Evolutionary conservation across 805 yeast genomes (phyloP).

Genomic region (Kodamaea kakaduensis): DNA sequence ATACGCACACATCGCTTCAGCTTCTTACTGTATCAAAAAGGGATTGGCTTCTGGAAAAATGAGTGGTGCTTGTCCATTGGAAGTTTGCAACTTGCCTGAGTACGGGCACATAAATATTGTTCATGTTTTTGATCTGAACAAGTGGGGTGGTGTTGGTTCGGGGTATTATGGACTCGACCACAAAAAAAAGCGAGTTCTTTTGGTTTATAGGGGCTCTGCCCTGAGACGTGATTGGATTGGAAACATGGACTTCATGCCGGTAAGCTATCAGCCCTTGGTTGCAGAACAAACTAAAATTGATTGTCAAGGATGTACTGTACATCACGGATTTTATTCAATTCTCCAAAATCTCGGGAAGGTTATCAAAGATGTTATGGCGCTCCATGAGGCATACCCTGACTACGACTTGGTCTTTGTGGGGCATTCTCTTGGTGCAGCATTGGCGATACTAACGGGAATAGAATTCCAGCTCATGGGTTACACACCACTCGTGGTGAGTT

Average conservation of each 20-base stretch:
- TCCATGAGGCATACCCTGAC: constrained; percentile 38
- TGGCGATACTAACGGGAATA: constrained; percentile 58
- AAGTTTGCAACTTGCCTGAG: constrained; percentile 20
- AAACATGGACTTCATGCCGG: constrained; percentile 49
- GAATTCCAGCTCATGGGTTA: constrained; percentile 55
- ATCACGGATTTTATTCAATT: constrained; percentile 58
- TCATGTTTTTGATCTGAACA: constrained; percentile 38
- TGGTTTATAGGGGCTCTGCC: constrained; percentile 63
- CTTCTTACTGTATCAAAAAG: constrained; percentile 34
- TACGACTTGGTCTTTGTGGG: constrained; percentile 58
- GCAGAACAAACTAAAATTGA: neutral
- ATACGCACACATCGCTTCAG: constrained; percentile 32
- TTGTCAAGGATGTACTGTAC: constrained; percentile 49
- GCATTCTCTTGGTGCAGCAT: constrained; percentile 76
- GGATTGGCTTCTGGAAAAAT: constrained; percentile 19
- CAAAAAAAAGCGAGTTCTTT: constrained; percentile 36
- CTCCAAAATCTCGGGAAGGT: constrained; percentile 39
- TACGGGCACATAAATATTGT: constrained; percentile 32
- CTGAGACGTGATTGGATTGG: constrained; percentile 58
- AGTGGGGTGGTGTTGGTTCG: constrained; percentile 46
- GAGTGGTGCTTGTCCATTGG: constrained; percentile 5
- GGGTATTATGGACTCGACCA: constrained; percentile 54
- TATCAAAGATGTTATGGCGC: constrained; percentile 29
- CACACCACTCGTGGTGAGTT: constrained; percentile 52
- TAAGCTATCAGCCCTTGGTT: constrained; percentile 45